Evolutionary conservation across 2,329 filamentous ascomycete genomes (phyloP), one percentile per base, ranked within the genome.

Genomic region (Beauveria medogensis): DNA sequence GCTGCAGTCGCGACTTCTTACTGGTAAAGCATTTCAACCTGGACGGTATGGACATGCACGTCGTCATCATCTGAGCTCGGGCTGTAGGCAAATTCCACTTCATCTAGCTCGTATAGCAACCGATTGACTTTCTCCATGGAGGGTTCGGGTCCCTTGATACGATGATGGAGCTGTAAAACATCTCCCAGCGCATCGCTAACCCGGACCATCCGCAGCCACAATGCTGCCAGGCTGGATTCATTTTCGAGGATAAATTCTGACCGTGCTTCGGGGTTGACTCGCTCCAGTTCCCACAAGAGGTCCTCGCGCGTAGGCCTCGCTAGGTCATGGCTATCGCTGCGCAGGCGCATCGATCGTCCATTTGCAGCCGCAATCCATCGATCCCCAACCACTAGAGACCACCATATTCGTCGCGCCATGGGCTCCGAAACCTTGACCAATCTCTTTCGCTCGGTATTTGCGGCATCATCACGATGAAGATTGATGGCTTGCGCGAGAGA

Each of bases 281-380:
- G 24, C 4, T 4, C 14, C 41, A 55, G 5, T 10, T 46, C 53
- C 18, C 41, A 20, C 18, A 55, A 18, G 16, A 60, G 22, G 5
- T 54, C 58, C 2, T 46, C 3, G 10, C n/a, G 43, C 8, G 28
- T 37, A 16, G 58, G 58, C n/a, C n/a, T 55, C 10, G 37, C 5
- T 8, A 51, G 22, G 40, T 60, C 58, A n/a, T 51, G 50, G 50
- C 50, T 18, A 10, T 60, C 58, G 26, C 14, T 60, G 50, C 50
- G 58, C 22, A 60, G 48, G 7, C 58, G 58, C 58, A 60, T 60
- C 12, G 58, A 51, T 20, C 58, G 48, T 10, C 58, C 58, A 26
- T 60, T 60, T 3, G 58, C 58, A 16, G 48, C 43, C 18, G 58
- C 47, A 37, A 60, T 51, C 58, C 58, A 60, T 8, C 58, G 41